Base-by-base conservation (phyloP, 208 protist species). In the Balamuthia mandrillaris region DNA sequence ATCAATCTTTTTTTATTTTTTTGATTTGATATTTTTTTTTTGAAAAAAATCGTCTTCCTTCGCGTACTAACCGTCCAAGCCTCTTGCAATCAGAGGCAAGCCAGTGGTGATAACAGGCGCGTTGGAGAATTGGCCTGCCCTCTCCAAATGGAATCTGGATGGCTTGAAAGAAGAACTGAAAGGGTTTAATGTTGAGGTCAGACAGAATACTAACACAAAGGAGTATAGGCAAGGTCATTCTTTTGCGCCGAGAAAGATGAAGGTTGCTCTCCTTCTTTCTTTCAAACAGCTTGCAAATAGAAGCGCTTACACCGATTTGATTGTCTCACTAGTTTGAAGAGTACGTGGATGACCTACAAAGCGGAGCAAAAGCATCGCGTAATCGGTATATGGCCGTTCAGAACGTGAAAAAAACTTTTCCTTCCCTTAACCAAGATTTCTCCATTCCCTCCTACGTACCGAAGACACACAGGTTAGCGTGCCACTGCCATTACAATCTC, bases 321-420 rank as follows among this genome's bases (percentile, higher is more conserved):
- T 63, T 63, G 0, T 29, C 18, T 9, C 5, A 45, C 12, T 37
- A 81, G 72, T 81, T 81, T 41, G 6, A 27, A 33, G 45, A 82
- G 27, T 82, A 82, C 54, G 49, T 65, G 35, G 31, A 14, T 33
- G 31, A 41, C 54, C 4, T 82, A 29, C 10, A 66, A 56, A 61
- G 29, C 24, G 52, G 54, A 27, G 35, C 14, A 4, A 58, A 58
- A 35, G 12, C 21, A 10, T 49, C 75, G 54, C 47, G 54, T 5
- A 41, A 82, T 56, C 56, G 66, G 12, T 82, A 82, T 42, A 49
- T 82, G 1, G 75, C 75, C 52, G 75, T 82, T 4, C 75, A 82
- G 75, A 82, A 82, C 75, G 42, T 82, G 27, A 61, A 66, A 12
- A 49, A 18, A 3, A 56, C 75, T 0, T 49, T 65, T 10, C 75